Evolutionary conservation across 2,329 filamentous ascomycete genomes (phyloP).

Genomic region (Apiospora koreana): DNA sequence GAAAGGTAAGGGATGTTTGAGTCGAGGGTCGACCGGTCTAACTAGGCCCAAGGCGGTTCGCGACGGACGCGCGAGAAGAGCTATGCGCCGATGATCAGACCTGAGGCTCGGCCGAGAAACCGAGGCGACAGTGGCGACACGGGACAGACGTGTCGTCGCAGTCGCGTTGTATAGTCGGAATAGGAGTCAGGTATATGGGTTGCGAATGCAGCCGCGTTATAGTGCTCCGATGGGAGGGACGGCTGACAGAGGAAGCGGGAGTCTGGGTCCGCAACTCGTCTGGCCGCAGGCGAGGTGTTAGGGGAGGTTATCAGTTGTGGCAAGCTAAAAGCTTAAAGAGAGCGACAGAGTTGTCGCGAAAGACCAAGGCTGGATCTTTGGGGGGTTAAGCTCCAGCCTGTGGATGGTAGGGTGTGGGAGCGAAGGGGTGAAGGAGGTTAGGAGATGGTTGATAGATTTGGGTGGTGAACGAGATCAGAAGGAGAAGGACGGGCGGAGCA

Average conservation of each 20-base stretch:
- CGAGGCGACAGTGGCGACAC: constrained; percentile 4
- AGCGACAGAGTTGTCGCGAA: constrained; percentile 1
- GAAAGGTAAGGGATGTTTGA: neutral
- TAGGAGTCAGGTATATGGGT: neutral
- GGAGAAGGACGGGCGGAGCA: constrained; percentile 11
- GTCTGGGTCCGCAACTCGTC: neutral
- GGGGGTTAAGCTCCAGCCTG: constrained; percentile 11
- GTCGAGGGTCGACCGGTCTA: neutral
- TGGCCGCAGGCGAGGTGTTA: neutral
- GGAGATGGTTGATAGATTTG: constrained; percentile 7
- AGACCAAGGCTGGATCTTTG: constrained; percentile 13
- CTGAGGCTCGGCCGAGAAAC: neutral
- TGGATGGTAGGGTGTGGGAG: constrained; percentile 5
- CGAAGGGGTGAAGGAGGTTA: constrained; percentile 2
- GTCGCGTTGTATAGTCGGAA: neutral
- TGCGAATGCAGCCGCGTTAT: neutral
- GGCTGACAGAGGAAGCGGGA: neutral
- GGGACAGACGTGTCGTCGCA: neutral
- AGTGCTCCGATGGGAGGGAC: neutral
- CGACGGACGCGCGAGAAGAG: neutral
- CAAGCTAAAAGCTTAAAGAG: neutral
- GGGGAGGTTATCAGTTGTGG: neutral
- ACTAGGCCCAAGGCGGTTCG: neutral
- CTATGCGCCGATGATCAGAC: neutral
- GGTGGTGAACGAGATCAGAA: constrained; percentile 9